Conservation (phyloP, 441 rosid genomes). For the Populus hybrid region DNA sequence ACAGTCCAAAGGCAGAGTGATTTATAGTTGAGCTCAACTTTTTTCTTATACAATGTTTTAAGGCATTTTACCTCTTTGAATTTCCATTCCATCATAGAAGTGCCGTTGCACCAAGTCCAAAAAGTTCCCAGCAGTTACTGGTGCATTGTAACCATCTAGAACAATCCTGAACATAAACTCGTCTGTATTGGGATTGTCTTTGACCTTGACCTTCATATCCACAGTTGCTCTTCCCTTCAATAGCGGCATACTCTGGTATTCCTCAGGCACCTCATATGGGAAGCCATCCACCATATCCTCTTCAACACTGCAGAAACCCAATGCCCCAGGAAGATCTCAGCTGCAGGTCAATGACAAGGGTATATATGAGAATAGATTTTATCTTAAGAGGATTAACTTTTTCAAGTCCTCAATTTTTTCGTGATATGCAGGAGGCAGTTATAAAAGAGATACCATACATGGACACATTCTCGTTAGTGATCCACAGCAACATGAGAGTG, state of each 20-base stretch:
- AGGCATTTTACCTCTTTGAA: conserved; percentile 75
- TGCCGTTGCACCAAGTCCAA: conserved; percentile 86
- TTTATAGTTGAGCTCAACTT: background rate
- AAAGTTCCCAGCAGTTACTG: conserved; percentile 92
- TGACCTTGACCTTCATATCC: conserved; percentile 98
- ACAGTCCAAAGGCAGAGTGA: background rate
- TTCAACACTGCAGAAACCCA: conserved; percentile 99
- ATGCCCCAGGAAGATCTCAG: conserved; percentile 99
- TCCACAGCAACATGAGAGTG: background rate
- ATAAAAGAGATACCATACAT: conserved; percentile 1
- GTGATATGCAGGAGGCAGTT: conserved; percentile 17
- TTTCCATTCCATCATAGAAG: conserved; percentile 98
- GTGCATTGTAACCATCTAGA: conserved; percentile 94
- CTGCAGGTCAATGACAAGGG: conserved; percentile 98
- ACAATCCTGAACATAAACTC: conserved; percentile 87
- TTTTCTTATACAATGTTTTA: background rate
- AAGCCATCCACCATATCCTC: conserved; percentile 99
- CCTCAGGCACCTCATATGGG: conserved; percentile 90
- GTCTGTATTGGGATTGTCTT: conserved; percentile 88
- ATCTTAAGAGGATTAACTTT: conserved; percentile 37
- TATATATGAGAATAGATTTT: conserved; percentile 65
- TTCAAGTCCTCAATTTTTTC: conserved; percentile 30
- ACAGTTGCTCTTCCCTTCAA: conserved; percentile 95
- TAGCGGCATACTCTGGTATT: conserved; percentile 78
- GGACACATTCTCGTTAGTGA: background rate